A percentile compares a stretch with the other conserved stretches of the same genome.
Conservation (phyloP, 768 basidiomycete genomes). For the Boletus sp. region DNA sequence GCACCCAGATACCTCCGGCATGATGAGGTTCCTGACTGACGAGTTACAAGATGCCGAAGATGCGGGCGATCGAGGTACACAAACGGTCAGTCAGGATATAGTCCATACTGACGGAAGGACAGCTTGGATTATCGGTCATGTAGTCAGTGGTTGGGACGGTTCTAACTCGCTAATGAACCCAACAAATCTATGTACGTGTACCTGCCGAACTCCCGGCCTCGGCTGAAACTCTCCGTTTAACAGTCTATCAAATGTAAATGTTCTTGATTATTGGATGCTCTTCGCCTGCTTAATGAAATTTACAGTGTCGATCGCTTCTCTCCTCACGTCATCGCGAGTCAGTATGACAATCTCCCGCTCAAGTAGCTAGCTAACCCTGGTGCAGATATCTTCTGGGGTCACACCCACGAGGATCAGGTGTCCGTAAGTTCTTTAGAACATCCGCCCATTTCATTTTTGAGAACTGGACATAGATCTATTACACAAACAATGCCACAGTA, state of each 20-base stretch:
- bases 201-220: not conserved
- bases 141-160: constrained; percentile 68
- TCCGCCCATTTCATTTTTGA: not conserved
- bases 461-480: constrained; percentile 51
- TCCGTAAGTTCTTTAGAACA: constrained; percentile 40
- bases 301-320: constrained; percentile 71
- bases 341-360: constrained; percentile 22
- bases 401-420: constrained; percentile 72
- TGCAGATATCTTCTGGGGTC: constrained; percentile 73
- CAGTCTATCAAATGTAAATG: constrained; percentile 49
- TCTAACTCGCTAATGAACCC: constrained; percentile 60
- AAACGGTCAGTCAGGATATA: not conserved
- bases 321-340: constrained; percentile 74
- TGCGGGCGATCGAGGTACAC: constrained; percentile 63
- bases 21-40: constrained; percentile 74
- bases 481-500: constrained; percentile 64
- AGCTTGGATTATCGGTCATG: constrained; percentile 58
- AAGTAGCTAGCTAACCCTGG: constrained; percentile 8
- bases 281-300: not conserved
- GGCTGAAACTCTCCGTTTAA: not conserved
- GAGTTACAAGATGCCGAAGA: constrained; percentile 80
- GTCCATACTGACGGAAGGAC: constrained; percentile 10
- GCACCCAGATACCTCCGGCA: constrained; percentile 65
- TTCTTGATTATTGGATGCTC: not conserved
- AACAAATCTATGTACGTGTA: constrained; percentile 60